These are phyloP conservation scores for Pseudogymnoascus sp. DNA, from an alignment of 2,329 filamentous ascomycete species.

Conservation along the genomic window DNA sequence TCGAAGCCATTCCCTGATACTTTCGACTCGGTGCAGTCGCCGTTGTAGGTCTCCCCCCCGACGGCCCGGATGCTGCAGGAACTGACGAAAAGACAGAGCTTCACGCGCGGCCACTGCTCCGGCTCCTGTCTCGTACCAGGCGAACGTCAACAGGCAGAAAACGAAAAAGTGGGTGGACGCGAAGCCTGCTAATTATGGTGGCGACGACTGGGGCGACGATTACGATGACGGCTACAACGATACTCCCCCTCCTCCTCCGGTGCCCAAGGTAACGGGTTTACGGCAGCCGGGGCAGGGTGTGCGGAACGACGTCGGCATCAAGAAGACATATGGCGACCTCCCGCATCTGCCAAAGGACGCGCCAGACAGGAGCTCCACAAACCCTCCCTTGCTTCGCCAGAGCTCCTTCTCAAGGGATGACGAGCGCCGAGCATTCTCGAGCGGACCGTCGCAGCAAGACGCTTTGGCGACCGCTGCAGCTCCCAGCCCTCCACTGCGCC, in stretches of 20 bases:
- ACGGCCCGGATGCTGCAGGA: neutral
- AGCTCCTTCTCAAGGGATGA: constrained; percentile 50
- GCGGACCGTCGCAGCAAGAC: constrained; percentile 15
- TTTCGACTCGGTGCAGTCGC: constrained; percentile 23
- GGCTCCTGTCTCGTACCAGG: constrained; percentile 49
- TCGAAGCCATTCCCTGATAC: constrained; percentile 26
- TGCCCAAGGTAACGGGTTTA: constrained; percentile 34
- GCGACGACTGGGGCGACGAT: constrained; percentile 83
- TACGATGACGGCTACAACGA: constrained; percentile 49
- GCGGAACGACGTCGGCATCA: constrained; percentile 14
- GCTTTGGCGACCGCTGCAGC: constrained; percentile 7
- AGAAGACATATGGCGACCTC: constrained; percentile 27
- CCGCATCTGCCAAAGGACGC: constrained; percentile 19
- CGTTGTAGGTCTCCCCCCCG: constrained; percentile 19
- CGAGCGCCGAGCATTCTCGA: constrained; percentile 44
- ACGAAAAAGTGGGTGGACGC: constrained; percentile 95
- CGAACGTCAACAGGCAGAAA: constrained; percentile 81
- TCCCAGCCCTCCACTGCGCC: constrained; percentile 18
- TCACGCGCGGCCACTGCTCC: constrained; percentile 22
- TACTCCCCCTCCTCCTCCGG: constrained; percentile 34
- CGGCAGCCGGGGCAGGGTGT: constrained; percentile 35
- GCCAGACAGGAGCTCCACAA: constrained; percentile 9
- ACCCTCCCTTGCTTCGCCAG: constrained; percentile 19
- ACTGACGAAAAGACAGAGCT: constrained; percentile 11
- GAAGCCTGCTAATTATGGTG: constrained; percentile 78